These are phyloP conservation scores for Blepharisma undulans DNA, from an alignment of 169 alveolate species.

Conservation along the genomic window DNA sequence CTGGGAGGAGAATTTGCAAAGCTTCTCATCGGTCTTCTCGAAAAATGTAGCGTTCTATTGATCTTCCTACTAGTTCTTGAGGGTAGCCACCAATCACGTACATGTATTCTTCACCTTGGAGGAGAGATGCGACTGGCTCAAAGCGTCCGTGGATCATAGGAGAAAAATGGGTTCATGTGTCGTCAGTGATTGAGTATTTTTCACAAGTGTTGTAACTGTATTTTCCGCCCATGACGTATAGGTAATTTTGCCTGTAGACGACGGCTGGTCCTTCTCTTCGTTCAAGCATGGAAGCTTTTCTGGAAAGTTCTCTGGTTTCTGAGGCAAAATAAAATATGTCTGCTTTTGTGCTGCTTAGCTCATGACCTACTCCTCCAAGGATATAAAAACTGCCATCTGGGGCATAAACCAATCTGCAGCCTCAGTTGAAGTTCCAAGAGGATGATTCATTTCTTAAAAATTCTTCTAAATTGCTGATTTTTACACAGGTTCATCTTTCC, in stretches of 20 bases:
- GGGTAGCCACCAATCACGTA: slow-evolving; percentile 26
- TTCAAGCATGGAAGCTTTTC: background rate
- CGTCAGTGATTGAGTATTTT: background rate
- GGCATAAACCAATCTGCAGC: slow-evolving; percentile 26
- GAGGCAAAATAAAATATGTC: background rate
- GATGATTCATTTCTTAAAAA: slow-evolving; percentile 15
- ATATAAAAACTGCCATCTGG: slow-evolving; percentile 11
- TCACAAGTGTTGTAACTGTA: slow-evolving; percentile 15
- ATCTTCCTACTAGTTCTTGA: slow-evolving; percentile 16
- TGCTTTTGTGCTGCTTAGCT: background rate
- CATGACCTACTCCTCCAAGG: slow-evolving; percentile 18
- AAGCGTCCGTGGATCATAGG: slow-evolving; percentile 27
- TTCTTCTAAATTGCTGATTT: background rate
- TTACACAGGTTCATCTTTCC: background rate
- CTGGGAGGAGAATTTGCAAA: background rate
- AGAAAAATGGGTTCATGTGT: background rate
- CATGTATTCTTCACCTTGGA: background rate
- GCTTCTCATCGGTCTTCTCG: background rate
- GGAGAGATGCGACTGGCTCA: background rate
- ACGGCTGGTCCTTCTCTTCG: slow-evolving; percentile 36
- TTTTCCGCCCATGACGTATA: slow-evolving; percentile 31
- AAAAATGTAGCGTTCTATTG: background rate
- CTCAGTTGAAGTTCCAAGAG: slow-evolving; percentile 25
- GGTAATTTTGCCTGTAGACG: background rate
- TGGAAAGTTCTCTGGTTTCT: background rate